These are phyloP conservation scores for Cutaneotrichosporon sp. DNA, from an alignment of 1,284 basidiomycete genomes.

Conservation along the genomic window DNA sequence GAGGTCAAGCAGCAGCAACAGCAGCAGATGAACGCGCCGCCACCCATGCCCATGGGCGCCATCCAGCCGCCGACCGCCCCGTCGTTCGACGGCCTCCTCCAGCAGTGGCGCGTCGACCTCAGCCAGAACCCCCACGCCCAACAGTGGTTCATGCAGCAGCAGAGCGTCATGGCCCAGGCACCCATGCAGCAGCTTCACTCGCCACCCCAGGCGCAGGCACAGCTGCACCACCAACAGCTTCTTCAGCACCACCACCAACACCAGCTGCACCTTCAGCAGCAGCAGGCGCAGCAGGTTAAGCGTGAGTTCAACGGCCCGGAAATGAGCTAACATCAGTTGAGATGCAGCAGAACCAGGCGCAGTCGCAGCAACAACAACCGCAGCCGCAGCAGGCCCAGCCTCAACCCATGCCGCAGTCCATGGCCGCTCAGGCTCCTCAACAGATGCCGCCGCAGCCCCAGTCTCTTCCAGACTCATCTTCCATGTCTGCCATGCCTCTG, in stretches of 20 bases:
- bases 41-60: conserved; percentile 10
- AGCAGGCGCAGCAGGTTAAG: neutral
- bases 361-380: neutral
- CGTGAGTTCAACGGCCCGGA: too few relatives aligned
- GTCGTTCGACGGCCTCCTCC: conserved; percentile 25
- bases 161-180: neutral
- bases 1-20: conserved; percentile 2
- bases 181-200: conserved; percentile 1
- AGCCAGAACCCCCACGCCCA: conserved; percentile 8
- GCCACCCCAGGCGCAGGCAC: neutral
- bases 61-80: conserved; percentile 16
- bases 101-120: conserved; percentile 27
- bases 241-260: conserved; percentile 1
- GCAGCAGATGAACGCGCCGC: neutral
- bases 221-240: conserved; percentile 8
- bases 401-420: conserved; percentile 2
- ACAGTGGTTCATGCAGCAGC: conserved; percentile 9
- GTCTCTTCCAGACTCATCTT: neutral
- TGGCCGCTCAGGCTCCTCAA: neutral
- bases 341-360: neutral
- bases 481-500: neutral
- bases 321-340: neutral
- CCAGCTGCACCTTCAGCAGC: conserved; percentile 3
- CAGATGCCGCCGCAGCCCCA: conserved; percentile 9
- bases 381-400: conserved; percentile 7